Percentiles rank a stretch among this genome's conserved stretches.
phyloP scores from a whole-genome alignment of 768 basidiomycete genomes.

The Hypholoma fasciculare region DNA sequence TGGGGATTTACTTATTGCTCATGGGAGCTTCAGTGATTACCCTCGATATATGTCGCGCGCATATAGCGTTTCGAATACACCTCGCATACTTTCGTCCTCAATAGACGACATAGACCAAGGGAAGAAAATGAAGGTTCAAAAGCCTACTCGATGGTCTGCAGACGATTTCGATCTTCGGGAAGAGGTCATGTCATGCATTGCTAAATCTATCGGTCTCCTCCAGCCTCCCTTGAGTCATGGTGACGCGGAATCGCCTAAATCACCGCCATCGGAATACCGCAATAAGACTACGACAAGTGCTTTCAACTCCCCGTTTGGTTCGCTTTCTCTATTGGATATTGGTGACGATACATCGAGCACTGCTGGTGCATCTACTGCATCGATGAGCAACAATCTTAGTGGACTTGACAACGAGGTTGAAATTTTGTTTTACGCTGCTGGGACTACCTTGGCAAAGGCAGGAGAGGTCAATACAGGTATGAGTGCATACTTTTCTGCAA shows the following conservation, averaged over 20 bases:
- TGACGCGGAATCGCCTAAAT: slow-evolving; percentile 67
- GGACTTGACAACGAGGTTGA: slow-evolving; percentile 97
- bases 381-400: slow-evolving; percentile 61
- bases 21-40: slow-evolving; percentile 45
- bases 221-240: slow-evolving; percentile 79
- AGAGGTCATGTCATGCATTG: slow-evolving; percentile 96
- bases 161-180: slow-evolving; percentile 94
- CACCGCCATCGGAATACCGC: slow-evolving; percentile 46
- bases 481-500: neutral
- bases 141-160: slow-evolving; percentile 29
- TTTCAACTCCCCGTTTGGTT: slow-evolving; percentile 70
- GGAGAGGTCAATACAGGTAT: slow-evolving; percentile 87
- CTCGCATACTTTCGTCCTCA: slow-evolving; percentile 36
- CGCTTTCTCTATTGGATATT: slow-evolving; percentile 69
- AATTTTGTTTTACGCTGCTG: slow-evolving; percentile 89
- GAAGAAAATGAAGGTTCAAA: slow-evolving; percentile 18
- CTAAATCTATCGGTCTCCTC: slow-evolving; percentile 92
- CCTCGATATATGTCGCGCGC: slow-evolving; percentile 47
- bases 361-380: slow-evolving; percentile 56
- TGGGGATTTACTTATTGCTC: slow-evolving; percentile 71
- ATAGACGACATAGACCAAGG: slow-evolving; percentile 26
- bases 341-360: slow-evolving; percentile 71
- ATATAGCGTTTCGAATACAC: slow-evolving; percentile 51
- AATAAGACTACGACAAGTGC: slow-evolving; percentile 28
- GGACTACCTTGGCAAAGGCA: slow-evolving; percentile 81